Evolutionary conservation across 129 eudicot genomes (phyloP), one percentile per base, ranked within the genome.

Genomic region (Centaurea solstitialis): DNA sequence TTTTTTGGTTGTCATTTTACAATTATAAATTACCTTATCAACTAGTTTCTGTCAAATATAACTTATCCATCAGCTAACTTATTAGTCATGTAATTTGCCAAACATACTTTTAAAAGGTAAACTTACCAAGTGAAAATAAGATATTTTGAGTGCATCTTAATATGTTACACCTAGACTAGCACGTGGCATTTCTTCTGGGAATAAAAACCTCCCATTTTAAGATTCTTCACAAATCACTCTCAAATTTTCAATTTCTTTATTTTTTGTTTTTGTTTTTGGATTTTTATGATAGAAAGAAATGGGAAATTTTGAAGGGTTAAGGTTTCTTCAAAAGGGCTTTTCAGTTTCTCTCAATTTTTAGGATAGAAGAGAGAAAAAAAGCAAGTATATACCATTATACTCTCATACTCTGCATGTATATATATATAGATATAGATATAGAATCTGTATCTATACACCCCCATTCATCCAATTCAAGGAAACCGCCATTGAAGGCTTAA

Each of bases 101-200:
- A n/a, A n/a, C n/a, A n/a, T n/a, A n/a, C n/a, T n/a, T n/a, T n/a
- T n/a, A n/a, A n/a, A n/a, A n/a, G n/a, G n/a, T n/a, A n/a, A n/a
- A n/a, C n/a, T n/a, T n/a, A n/a, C n/a, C n/a, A n/a, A n/a, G n/a
- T n/a, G 30, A 26, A 26, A 26, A 26, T 1, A 26, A 26, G 30
- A 26, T 26, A 26, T 26, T 26, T 26, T 26, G 30, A 33, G 7
- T 57, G 50, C 45, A 50, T 82, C 21, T 81, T 70, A 82, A 53
- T 82, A 67, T 39, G 77, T 26, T 71, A 70, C 82, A 82, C 81
- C 38, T 28, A 76, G 73, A 26, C 28, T 76, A 41, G 59, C 82
- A 82, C 86, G 86, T 82, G 86, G 78, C 82, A 57, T 82, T 76
- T 61, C 68, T 59, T 70, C 78, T 70, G 72, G 22, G 33, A 59